A percentile compares a stretch with the other conserved stretches of the same genome.
Conservation (phyloP, 2,329 filamentous ascomycete species). For the Penicillium decumbens region DNA sequence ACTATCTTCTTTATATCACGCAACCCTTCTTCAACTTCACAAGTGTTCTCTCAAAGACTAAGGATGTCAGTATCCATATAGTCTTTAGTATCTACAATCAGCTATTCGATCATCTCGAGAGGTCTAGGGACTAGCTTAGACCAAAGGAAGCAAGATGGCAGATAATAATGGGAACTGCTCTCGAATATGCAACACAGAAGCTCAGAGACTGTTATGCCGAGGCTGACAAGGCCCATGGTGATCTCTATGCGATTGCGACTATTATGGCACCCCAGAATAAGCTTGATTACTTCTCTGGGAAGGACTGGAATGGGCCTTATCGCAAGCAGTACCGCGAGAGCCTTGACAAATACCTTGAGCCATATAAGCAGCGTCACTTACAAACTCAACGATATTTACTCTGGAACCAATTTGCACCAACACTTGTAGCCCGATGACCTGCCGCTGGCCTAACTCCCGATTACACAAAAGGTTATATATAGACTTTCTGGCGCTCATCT, state of each 20-base stretch:
- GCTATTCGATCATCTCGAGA: conserved; percentile 2
- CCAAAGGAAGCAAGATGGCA: not conserved
- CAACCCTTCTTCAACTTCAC: conserved; percentile 6
- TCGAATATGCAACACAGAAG: not conserved
- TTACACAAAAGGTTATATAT: no score
- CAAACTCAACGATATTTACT: not conserved
- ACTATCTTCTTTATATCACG: conserved; percentile 7
- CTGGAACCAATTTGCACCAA: no score
- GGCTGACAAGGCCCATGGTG: not conserved
- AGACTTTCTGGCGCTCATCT: no score
- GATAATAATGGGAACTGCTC: not conserved
- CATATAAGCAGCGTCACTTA: not conserved
- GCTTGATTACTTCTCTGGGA: conserved; percentile 2
- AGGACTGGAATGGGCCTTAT: not conserved
- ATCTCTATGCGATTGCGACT: conserved; percentile 4
- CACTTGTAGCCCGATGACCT: no score
- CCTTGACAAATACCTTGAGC: not conserved
- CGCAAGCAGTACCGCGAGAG: not conserved
- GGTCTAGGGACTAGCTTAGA: not conserved
- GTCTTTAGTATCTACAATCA: conserved; percentile 6
- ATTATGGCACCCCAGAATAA: conserved; percentile 1
- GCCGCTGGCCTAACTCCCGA: no score
- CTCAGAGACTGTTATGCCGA: not conserved
- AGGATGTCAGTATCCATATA: conserved; percentile 3
- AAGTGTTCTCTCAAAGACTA: conserved; percentile 1